Evolutionary conservation across 2,329 filamentous ascomycete species (phyloP), one percentile per base, ranked within the genome.

Genomic region (Ophiostoma ulmi): DNA sequence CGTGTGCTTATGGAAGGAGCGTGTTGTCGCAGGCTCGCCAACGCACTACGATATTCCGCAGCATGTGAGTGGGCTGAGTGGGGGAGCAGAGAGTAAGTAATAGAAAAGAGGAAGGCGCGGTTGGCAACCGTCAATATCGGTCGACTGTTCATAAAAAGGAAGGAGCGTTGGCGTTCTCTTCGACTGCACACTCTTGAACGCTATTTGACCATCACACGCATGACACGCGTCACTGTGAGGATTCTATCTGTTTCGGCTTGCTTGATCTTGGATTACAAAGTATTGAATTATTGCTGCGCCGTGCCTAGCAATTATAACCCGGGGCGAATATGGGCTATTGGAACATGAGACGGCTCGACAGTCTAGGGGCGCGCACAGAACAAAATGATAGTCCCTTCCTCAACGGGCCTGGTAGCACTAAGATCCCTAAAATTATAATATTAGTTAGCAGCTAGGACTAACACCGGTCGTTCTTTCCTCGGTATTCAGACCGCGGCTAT

Each of bases 61-160:
- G 31, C 61, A 64, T 64, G 61, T 64, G 61, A n/a, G 61, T 64
- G 61, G 61, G 61, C 35, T 64, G 61, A n/a, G 61, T 64, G 61
- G 61, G 61, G 61, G 61, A 38, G n/a, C 52, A 6, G n/a, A 13
- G 10, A 48, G 44, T 7, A 48, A 6, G 17, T 20, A 48, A 26
- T n/a, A 58, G 52, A 58, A 35, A 65, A 39, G 61, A 38, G 35
- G 63, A 41, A 65, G 35, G 61, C 61, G 20, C 61, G 61, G 31
- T 31, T 35, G 35, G 58, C 58, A 26, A 17, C 58, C 13, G 26
- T 26, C 58, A 63, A 63, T 63, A 63, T 63, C 58, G 58, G 58
- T 35, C 58, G 58, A 63, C 22, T 63, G 26, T 35, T 63, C 58
- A 63, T 63, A 63, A 63, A 17, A 63, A 38, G 36, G 36, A 39